Evolutionary conservation across 2,329 filamentous ascomycete species (phyloP).

Genomic region (Fusarium decemcellulare): DNA sequence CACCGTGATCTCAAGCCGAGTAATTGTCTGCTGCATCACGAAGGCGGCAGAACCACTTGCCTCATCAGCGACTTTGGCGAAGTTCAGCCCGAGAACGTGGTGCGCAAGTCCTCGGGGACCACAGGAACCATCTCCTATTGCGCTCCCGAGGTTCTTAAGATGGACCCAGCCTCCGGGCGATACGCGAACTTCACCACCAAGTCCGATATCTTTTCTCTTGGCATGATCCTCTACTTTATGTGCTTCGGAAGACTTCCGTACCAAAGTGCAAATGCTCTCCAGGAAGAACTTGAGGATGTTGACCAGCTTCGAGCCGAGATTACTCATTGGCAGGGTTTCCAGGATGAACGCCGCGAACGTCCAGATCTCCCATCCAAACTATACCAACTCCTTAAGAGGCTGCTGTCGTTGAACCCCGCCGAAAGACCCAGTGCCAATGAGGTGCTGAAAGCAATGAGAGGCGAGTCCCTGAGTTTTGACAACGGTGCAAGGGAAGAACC

Average conservation of each 20-base stretch:
- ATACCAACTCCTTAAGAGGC: slow-evolving; percentile 85
- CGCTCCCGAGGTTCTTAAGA: slow-evolving; percentile 89
- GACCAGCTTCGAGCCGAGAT: slow-evolving; percentile 90
- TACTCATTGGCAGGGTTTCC: slow-evolving; percentile 87
- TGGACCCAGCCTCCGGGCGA: slow-evolving; percentile 74
- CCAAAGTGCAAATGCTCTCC: slow-evolving; percentile 82
- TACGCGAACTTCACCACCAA: slow-evolving; percentile 97
- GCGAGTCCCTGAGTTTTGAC: slow-evolving; percentile 67
- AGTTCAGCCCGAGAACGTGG: slow-evolving; percentile 86
- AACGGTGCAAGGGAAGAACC: slow-evolving; percentile 55
- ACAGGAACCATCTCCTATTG: slow-evolving; percentile 99
- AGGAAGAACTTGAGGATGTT: slow-evolving; percentile 94
- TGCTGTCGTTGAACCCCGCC: slow-evolving; percentile 83
- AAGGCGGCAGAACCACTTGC: slow-evolving; percentile 79
- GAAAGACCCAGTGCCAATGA: slow-evolving; percentile 89
- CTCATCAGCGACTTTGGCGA: slow-evolving; percentile 98
- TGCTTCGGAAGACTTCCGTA: slow-evolving; percentile 95
- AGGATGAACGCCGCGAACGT: slow-evolving; percentile 80
- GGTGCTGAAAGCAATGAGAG: slow-evolving; percentile 83
- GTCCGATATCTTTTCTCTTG: slow-evolving; percentile 97
- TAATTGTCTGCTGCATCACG: slow-evolving; percentile 90
- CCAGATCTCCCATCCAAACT: slow-evolving; percentile 89
- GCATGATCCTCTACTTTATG: slow-evolving; percentile 99
- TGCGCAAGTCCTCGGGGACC: slow-evolving; percentile 90
- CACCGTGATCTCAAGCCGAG: slow-evolving; percentile 96